These are phyloP conservation scores for Verbena officinalis DNA, from an alignment of 257 asterid genomes.

Conservation along the genomic window DNA sequence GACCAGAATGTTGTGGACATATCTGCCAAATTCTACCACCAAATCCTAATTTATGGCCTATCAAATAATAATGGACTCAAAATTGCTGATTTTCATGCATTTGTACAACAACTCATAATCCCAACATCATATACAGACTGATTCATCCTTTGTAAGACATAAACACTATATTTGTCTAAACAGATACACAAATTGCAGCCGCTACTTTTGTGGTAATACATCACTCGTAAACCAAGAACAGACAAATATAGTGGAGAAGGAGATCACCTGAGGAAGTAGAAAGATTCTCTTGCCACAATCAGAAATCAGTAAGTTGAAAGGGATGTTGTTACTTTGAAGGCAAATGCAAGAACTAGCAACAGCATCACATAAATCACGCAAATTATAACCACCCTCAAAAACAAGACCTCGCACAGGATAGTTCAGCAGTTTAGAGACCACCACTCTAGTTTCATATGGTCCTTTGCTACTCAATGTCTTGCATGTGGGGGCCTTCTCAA, in stretches of 20 bases:
- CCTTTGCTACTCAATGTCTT: conserved; percentile 48
- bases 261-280: conserved; percentile 69
- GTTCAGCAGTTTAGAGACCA: conserved; percentile 59
- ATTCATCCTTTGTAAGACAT: too few species aligned
- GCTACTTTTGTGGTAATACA: too few species aligned
- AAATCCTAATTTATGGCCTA: not conserved
- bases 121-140: too few species aligned
- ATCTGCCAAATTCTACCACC: not conserved
- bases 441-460: conserved; percentile 39
- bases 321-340: conserved; percentile 61
- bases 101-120: conserved; percentile 2
- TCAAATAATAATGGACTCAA: not conserved
- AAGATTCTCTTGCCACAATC: conserved; percentile 63
- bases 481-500: conserved; percentile 63
- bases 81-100: not conserved
- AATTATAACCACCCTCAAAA: conserved; percentile 58
- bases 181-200: not conserved
- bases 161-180: not conserved
- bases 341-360: conserved; percentile 60
- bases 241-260: not conserved
- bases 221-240: conserved; percentile 1
- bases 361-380: conserved; percentile 47
- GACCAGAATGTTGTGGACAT: not conserved
- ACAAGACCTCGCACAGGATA: conserved; percentile 69
- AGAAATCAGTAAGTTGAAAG: conserved; percentile 68